A percentile compares a stretch with the other conserved stretches of the same genome.
Conservation (phyloP, 225 moss, liverwort and hornwort species). For the Rhytidiadelphus loreus region DNA sequence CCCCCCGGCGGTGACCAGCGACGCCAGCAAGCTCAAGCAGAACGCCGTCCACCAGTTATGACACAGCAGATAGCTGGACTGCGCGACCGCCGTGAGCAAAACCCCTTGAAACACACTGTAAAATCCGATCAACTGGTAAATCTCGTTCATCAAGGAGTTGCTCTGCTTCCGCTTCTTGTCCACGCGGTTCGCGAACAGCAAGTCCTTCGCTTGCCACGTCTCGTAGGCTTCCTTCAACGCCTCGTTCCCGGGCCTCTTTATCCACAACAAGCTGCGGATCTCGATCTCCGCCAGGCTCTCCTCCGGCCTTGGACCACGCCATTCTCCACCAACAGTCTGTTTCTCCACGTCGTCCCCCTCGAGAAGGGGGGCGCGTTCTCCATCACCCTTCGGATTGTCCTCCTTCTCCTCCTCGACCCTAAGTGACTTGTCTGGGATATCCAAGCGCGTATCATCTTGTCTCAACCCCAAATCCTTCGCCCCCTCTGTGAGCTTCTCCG, state of each 20-base stretch:
- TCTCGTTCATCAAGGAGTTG: constrained; percentile 10
- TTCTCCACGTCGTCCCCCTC: background rate
- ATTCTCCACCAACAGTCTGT: background rate
- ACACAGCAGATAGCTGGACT: background rate
- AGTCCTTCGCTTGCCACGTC: background rate
- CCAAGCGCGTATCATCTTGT: background rate
- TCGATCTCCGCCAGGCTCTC: constrained; percentile 1
- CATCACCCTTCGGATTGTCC: background rate
- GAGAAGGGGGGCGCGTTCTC: background rate
- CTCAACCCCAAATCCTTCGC: background rate
- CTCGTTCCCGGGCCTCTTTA: background rate
- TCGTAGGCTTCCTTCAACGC: background rate
- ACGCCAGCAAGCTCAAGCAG: constrained; percentile 6
- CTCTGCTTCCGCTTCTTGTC: constrained; percentile 19
- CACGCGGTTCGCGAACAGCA: constrained; percentile 1
- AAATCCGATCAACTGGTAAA: constrained; percentile 23
- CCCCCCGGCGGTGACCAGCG: background rate
- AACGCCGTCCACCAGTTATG: constrained; percentile 29
- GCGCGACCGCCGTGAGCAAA: constrained; percentile 17
- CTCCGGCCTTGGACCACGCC: background rate
- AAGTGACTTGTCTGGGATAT: background rate
- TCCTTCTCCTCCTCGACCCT: background rate
- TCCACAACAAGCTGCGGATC: background rate
- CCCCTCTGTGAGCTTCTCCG: background rate
- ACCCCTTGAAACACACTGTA: constrained; percentile 37